Base-by-base conservation (phyloP, 2,329 filamentous ascomycete genomes). In the Metarhizium rileyi region DNA sequence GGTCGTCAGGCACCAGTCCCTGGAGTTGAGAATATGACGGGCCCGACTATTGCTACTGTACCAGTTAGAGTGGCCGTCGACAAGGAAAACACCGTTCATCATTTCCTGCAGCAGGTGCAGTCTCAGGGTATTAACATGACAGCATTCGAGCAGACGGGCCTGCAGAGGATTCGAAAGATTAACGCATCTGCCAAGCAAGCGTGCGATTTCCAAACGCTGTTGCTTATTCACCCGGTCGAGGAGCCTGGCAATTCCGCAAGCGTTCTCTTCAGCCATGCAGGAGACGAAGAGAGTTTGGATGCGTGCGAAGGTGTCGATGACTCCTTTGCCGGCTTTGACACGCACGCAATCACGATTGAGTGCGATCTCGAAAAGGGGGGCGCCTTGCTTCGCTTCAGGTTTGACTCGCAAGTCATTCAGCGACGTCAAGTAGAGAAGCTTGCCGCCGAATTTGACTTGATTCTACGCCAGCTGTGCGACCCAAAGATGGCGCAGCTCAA, bases 81-180 rank as follows among this genome's bases (percentile, higher is more conserved):
- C 75, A 36, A 28, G 10, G 33, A 50, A 9, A 30, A 42, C 16
- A 58, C 60, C 1, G 59, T 72, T 6, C 51, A 56, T 0, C 59
- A 71, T 14, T 74, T 71, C 47, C 60, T 81, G 10, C 59, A 71
- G 20, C 56, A 59, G 1, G 38, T 61, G 0, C 59, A 62, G 20
- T 22, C 44, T 1, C 50, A 55, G 27, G 40, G 41, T 1, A 22
- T 50, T 1, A 50, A 54, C 2, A 52, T 49, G 28, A 41, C 35
- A 14, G 30, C 46, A 28, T 49, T 42, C 20, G 50, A 52, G 7
- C 50, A 52, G 27, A 46, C 35, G 3, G 50, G 50, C 6, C 26
- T 52, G 22, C 48, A 46, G 22, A 16, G 14, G 3, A 50, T 50
- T 35, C 44, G 40, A 22, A 36, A 25, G 22, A 20, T 51, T 4